Conservation (phyloP, 805 yeast species). For the Hagleromyces aurorensis region DNA sequence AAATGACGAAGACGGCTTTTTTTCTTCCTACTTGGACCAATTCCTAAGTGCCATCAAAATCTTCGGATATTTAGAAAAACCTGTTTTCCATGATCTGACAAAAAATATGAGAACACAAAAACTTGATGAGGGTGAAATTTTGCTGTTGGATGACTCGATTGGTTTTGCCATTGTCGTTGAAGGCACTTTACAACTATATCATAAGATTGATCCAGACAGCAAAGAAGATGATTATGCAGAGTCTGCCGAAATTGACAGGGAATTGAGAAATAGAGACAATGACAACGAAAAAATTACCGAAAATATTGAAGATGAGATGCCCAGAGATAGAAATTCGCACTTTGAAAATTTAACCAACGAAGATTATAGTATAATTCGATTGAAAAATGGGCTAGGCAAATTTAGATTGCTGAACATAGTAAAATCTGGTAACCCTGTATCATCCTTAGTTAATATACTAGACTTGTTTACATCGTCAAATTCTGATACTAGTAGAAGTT, state of each 20-base stretch:
- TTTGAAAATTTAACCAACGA: no score
- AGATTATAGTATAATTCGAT: slow-evolving; percentile 25
- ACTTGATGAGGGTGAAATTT: slow-evolving; percentile 64
- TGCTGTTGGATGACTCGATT: slow-evolving; percentile 61
- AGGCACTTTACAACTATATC: slow-evolving; percentile 76
- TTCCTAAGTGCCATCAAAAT: slow-evolving; percentile 85
- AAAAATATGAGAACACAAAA: slow-evolving; percentile 86
- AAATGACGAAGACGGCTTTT: slow-evolving; percentile 12
- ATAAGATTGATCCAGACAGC: slow-evolving; percentile 38
- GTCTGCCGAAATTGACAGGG: not conserved
- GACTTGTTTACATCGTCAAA: slow-evolving; percentile 49
- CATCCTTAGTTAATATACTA: slow-evolving; percentile 73
- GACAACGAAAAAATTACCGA: no score
- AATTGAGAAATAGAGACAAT: slow-evolving; percentile 2
- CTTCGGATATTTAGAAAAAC: slow-evolving; percentile 85
- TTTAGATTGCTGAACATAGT: slow-evolving; percentile 76
- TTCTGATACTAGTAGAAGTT: slow-evolving; percentile 2
- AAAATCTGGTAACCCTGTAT: slow-evolving; percentile 75
- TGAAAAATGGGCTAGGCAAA: slow-evolving; percentile 29
- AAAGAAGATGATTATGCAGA: slow-evolving; percentile 1
- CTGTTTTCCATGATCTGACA: slow-evolving; percentile 88
- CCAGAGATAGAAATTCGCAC: no score
- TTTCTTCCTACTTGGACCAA: slow-evolving; percentile 74
- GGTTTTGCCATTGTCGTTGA: slow-evolving; percentile 93
- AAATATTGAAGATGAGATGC: no score